phyloP scores from a whole-genome alignment of 805 yeast species.

The Candida tammaniensis region DNA sequence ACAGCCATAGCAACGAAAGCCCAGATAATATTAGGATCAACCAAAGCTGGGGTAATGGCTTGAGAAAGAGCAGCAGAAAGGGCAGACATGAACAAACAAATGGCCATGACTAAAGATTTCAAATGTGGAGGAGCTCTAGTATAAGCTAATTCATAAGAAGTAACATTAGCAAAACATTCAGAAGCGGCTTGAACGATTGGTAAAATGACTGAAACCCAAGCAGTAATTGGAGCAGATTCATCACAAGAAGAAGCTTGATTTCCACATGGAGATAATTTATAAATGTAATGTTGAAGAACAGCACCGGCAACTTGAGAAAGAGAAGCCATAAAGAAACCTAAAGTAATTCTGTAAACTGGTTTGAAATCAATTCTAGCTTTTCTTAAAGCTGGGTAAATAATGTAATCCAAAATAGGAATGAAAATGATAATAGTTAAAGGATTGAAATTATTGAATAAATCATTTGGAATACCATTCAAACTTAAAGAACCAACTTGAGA shows the following conservation, averaged over 20 bases:
- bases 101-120: slow-evolving; percentile 51
- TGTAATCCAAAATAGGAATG: slow-evolving; percentile 49
- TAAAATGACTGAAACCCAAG: slow-evolving; percentile 14
- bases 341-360: slow-evolving; percentile 43
- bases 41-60: slow-evolving; percentile 40
- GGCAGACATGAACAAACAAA: slow-evolving; percentile 43
- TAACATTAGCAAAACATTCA: slow-evolving; percentile 51
- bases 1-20: slow-evolving; percentile 40
- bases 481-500: slow-evolving; percentile 56
- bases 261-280: slow-evolving; percentile 52
- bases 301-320: slow-evolving; percentile 50
- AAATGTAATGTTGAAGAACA: slow-evolving; percentile 46
- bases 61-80: slow-evolving; percentile 46
- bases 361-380: slow-evolving; percentile 38
- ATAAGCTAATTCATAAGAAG: slow-evolving; percentile 55
- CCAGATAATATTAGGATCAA: slow-evolving; percentile 40
- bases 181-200: slow-evolving; percentile 37
- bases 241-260: slow-evolving; percentile 39
- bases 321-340: slow-evolving; percentile 49
- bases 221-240: slow-evolving; percentile 13
- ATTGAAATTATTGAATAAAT: slow-evolving; percentile 53
- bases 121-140: slow-evolving; percentile 48
- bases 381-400: slow-evolving; percentile 47
- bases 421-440: slow-evolving; percentile 52
- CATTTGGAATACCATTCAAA: slow-evolving; percentile 53